Evolutionary conservation across 2,329 filamentous ascomycete genomes (phyloP), one percentile per base, ranked within the genome.

Genomic region (Botrytis galanthina): DNA sequence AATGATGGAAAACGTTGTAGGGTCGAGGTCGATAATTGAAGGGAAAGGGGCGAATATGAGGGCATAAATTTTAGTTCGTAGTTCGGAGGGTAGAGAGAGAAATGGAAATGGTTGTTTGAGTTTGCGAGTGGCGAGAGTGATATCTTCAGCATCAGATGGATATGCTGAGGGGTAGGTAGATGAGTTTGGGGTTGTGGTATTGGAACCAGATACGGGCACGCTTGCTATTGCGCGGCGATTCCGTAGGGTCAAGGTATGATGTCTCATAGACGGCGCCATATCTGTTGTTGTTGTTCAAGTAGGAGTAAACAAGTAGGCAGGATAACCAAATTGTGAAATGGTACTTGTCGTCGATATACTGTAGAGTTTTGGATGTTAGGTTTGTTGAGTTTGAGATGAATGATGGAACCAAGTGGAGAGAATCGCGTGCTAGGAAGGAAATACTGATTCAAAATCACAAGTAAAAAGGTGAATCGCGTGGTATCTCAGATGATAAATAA

Each of bases 41-140:
- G 87, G 86, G 39, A 82, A 74, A 29, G 86, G 84, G 67, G 84
- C 81, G 75, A 93, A 91, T 75, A 90, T 86, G 76, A 89, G 84
- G 57, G 85, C 86, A 80, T 94, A 94, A 20, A 95, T 87, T 77
- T 89, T 88, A 74, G 91, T 84, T 12, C 92, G 90, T 44, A 95
- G 81, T 79, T 95, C 92, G 0, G 88, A 86, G 0, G 92, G 92
- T 1, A 95, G 83, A 44, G 87, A 84, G 73, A 94, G 85, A 80
- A 94, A 92, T 12, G 84, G 87, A 72, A 93, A 93, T 0, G 88
- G 29, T 73, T 74, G 44, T 54, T 75, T 75, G 4, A 10, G 32
- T 62, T 62, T 73, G 39, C 42, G 63, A 44, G 63, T 37, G 22
- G 39, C 35, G 14, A 68, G 39, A 70, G 64, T 73, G 54, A 76